Conservation (phyloP, 305 asterid genomes). For the Solanum aculeatissimum region DNA sequence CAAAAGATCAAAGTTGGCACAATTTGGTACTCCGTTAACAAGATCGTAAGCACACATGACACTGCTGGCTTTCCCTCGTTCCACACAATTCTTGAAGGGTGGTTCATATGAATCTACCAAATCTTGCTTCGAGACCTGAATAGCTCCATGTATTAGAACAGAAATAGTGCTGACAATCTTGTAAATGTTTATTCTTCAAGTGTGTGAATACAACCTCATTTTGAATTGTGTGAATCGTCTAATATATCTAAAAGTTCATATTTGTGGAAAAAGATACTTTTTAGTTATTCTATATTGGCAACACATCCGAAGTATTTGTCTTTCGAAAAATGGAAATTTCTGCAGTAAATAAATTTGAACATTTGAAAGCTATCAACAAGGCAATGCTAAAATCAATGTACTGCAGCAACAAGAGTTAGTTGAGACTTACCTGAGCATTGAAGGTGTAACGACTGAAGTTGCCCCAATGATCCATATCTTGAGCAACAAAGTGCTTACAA, state of each 20-base stretch:
- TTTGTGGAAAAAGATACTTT: neutral
- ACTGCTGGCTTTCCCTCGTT: slow-evolving; percentile 47
- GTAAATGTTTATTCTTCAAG: neutral
- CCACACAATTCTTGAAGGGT: slow-evolving; percentile 58
- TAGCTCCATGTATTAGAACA: neutral
- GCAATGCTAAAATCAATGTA: neutral
- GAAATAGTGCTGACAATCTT: neutral
- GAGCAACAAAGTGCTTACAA: slow-evolving; percentile 76
- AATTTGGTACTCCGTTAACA: slow-evolving; percentile 58
- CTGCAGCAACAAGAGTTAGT: neutral
- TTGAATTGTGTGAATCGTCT: neutral
- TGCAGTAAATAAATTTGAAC: neutral
- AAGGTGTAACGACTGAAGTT: slow-evolving; percentile 43
- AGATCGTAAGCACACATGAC: slow-evolving; percentile 68
- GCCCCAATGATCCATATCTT: slow-evolving; percentile 79
- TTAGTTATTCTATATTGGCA: neutral
- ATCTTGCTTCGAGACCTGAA: slow-evolving; percentile 61
- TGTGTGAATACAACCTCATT: neutral
- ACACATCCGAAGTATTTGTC: neutral
- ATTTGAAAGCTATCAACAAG: neutral
- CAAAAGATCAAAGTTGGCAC: slow-evolving; percentile 45
- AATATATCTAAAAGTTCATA: neutral
- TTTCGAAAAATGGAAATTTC: neutral
- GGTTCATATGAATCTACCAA: slow-evolving; percentile 66
- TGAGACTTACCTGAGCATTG: slow-evolving; percentile 39